phyloP scores from a whole-genome alignment of 257 asterid genomes.

The Solanum bulbocastanum region DNA sequence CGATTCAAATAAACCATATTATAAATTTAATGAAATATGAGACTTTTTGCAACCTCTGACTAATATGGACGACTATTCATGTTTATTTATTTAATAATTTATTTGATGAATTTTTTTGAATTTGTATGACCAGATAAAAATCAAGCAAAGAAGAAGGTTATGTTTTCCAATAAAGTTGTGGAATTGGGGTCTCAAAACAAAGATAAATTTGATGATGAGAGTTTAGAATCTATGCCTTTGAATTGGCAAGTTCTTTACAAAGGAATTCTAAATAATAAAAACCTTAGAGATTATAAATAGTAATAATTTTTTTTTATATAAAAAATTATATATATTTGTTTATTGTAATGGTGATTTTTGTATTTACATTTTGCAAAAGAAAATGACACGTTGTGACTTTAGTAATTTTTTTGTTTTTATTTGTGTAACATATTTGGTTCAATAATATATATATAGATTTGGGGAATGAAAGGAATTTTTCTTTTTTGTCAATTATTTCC shows the following conservation, averaged over 20 bases:
- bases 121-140: constrained; percentile 19
- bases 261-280: constrained; percentile 52
- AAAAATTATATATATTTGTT: neutral
- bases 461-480: neutral
- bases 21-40: too few species aligned
- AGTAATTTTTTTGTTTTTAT: neutral
- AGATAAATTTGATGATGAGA: constrained; percentile 11
- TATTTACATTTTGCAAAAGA: neutral
- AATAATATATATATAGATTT: neutral
- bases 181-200: neutral
- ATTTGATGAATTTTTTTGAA: neutral
- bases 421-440: neutral
- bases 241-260: constrained; percentile 70
- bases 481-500: neutral
- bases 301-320: neutral
- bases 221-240: constrained; percentile 44
- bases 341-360: neutral
- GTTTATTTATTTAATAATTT: neutral
- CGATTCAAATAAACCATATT: too few species aligned
- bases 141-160: constrained; percentile 34
- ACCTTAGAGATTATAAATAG: constrained; percentile 13
- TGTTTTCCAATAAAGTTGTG: constrained; percentile 27
- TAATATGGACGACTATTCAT: neutral
- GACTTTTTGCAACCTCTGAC: too few species aligned
- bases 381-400: neutral